A percentile compares a stretch with the other conserved stretches of the same genome.
Conservation (phyloP, 495 filamentous ascomycete genomes). For the Penicillium soppii region DNA sequence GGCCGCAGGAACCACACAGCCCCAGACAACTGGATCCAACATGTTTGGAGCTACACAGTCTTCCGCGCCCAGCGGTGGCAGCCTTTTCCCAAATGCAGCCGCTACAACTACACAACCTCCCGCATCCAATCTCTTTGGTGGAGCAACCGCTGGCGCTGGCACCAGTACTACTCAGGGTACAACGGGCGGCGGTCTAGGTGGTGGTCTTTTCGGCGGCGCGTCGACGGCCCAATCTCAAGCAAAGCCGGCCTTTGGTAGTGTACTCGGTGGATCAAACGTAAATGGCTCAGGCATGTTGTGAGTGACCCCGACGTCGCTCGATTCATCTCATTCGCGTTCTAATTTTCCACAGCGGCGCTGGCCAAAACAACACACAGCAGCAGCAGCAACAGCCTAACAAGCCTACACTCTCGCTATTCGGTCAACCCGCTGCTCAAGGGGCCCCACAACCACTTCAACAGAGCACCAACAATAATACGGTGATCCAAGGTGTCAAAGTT, state of each 20-base stretch:
- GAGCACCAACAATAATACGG: slow-evolving; percentile 39
- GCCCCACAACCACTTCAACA: slow-evolving; percentile 43
- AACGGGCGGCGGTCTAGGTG: slow-evolving; percentile 30
- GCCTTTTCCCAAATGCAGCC: slow-evolving; percentile 52
- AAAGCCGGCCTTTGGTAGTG: slow-evolving; percentile 52
- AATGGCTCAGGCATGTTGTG: not conserved
- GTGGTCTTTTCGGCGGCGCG: slow-evolving; percentile 46
- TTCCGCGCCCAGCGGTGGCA: slow-evolving; percentile 28
- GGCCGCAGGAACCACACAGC: slow-evolving; percentile 25
- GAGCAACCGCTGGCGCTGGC: slow-evolving; percentile 34
- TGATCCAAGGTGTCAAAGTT: slow-evolving; percentile 69
- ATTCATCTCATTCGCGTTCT: slow-evolving; percentile 13
- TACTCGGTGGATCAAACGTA: not conserved
- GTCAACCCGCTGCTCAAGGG: slow-evolving; percentile 27
- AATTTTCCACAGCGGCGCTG: slow-evolving; percentile 21
- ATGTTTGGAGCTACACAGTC: slow-evolving; percentile 41
- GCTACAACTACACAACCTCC: slow-evolving; percentile 45
- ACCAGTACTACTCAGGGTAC: slow-evolving; percentile 29
- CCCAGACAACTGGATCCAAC: slow-evolving; percentile 39
- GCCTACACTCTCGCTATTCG: slow-evolving; percentile 42
- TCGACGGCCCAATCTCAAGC: slow-evolving; percentile 38
- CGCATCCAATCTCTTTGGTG: slow-evolving; percentile 45
- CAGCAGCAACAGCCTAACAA: slow-evolving; percentile 40
- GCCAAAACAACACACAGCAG: slow-evolving; percentile 25
- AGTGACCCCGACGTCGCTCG: slow-evolving; percentile 4